phyloP scores from a whole-genome alignment of 768 basidiomycete genomes.

The Candolleomyces efflorescens region DNA sequence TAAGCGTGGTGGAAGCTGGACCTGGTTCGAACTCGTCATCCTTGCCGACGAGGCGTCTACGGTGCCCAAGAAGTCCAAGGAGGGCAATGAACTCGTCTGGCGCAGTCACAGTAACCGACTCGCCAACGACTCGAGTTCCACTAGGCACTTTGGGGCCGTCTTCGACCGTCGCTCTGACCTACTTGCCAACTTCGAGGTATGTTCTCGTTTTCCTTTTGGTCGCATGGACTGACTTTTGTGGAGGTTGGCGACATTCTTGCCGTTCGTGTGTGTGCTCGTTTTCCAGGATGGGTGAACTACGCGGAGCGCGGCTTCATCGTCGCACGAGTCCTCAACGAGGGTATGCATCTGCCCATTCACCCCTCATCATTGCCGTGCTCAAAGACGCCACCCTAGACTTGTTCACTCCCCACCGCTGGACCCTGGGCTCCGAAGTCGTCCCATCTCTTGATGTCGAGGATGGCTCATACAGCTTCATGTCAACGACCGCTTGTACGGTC shows the following conservation, averaged over 20 bases:
- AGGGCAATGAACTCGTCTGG: constrained; percentile 14
- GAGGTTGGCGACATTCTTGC: constrained; percentile 4
- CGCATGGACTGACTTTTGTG: neutral
- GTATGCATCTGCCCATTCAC: neutral
- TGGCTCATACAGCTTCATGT: constrained; percentile 7
- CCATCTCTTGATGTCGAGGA: constrained; percentile 1
- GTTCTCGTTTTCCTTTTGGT: neutral
- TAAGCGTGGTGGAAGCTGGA: constrained; percentile 4
- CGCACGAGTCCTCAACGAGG: constrained; percentile 1
- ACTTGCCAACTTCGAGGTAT: constrained; percentile 14
- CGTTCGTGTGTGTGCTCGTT: constrained; percentile 6
- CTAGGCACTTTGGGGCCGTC: constrained; percentile 16
- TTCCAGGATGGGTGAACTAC: constrained; percentile 1
- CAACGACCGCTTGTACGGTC: neutral
- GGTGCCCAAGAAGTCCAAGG: constrained; percentile 7
- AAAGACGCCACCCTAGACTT: neutral
- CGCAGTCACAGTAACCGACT: constrained; percentile 16
- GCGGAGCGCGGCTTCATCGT: neutral
- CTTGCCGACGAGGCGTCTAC: neutral
- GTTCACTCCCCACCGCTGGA: constrained; percentile 6
- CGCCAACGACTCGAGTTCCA: constrained; percentile 3
- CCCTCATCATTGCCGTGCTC: neutral
- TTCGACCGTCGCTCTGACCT: constrained; percentile 17
- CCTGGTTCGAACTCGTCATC: constrained; percentile 7
- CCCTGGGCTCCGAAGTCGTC: neutral